Conservation (phyloP, 768 basidiomycete species). For the Collybia mongolica region DNA sequence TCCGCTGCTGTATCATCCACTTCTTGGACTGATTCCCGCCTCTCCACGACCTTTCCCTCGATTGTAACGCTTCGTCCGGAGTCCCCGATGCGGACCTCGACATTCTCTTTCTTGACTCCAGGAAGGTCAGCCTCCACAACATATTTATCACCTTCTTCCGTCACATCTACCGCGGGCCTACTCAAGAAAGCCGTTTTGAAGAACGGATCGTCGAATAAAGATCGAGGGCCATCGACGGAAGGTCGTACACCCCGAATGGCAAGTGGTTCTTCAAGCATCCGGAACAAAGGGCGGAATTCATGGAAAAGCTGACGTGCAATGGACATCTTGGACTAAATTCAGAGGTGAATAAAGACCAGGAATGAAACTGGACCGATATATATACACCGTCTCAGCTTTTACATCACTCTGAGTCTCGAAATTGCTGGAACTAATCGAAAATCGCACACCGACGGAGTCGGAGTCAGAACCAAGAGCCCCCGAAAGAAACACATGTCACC, state of each 20-base stretch:
- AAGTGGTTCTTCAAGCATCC: slow-evolving; percentile 73
- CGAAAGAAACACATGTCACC: no score
- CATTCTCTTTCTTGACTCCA: slow-evolving; percentile 74
- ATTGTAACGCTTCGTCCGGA: slow-evolving; percentile 71
- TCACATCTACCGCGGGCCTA: slow-evolving; percentile 65
- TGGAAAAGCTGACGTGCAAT: slow-evolving; percentile 61
- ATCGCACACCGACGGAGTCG: no score
- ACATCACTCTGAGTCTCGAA: slow-evolving; percentile 4
- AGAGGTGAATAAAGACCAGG: background rate
- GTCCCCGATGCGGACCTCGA: slow-evolving; percentile 70
- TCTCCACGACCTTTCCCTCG: slow-evolving; percentile 53
- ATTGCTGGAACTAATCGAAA: background rate
- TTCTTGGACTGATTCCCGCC: slow-evolving; percentile 15
- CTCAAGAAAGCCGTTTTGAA: slow-evolving; percentile 27
- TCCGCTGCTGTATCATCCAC: background rate
- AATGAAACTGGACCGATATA: slow-evolving; percentile 3
- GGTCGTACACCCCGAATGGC: slow-evolving; percentile 21
- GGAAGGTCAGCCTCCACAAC: slow-evolving; percentile 77
- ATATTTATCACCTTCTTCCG: slow-evolving; percentile 64
- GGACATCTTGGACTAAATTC: slow-evolving; percentile 45
- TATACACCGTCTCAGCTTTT: background rate
- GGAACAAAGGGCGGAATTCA: slow-evolving; percentile 75
- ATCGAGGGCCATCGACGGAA: background rate
- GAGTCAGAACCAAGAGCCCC: no score
- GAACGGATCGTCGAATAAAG: slow-evolving; percentile 52